Percentiles rank a stretch among this genome's conserved stretches.
phyloP scores from a whole-genome alignment of 2,329 filamentous ascomycete species.

The Colletotrichum destructivum region DNA sequence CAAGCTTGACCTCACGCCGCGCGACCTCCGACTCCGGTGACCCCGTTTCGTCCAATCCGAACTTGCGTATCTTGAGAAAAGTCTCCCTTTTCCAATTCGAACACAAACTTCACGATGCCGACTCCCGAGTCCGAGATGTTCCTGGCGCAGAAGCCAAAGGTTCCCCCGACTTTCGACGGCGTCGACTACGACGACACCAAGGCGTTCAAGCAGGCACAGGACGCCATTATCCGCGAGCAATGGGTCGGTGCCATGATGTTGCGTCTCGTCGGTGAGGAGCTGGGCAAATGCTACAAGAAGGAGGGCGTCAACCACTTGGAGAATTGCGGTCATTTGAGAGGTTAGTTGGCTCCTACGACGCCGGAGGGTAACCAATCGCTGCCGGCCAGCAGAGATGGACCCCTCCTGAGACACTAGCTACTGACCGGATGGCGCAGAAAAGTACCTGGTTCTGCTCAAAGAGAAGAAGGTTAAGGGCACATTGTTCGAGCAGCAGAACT shows the following conservation, averaged over 20 bases:
- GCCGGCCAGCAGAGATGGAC: constrained; percentile 4
- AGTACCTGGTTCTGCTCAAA: constrained; percentile 84
- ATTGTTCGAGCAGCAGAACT: constrained; percentile 85
- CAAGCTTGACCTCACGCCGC: constrained; percentile 34
- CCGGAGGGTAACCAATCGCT: background rate
- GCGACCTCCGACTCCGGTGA: constrained; percentile 22
- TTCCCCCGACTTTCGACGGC: constrained; percentile 86
- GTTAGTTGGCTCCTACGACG: constrained; percentile 65
- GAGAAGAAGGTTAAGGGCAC: constrained; percentile 84
- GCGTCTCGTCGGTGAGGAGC: constrained; percentile 83
- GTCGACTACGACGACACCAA: constrained; percentile 89
- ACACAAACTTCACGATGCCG: constrained; percentile 71
- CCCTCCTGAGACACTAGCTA: constrained; percentile 5
- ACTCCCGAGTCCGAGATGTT: constrained; percentile 87
- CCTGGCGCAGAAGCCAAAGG: constrained; percentile 86
- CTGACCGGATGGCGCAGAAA: constrained; percentile 66
- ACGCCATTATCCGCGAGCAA: constrained; percentile 86
- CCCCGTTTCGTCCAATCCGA: constrained; percentile 24
- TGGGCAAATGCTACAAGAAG: constrained; percentile 87
- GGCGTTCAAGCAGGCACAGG: constrained; percentile 85
- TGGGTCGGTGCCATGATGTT: constrained; percentile 95
- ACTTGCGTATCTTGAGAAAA: background rate
- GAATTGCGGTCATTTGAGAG: constrained; percentile 87
- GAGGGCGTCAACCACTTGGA: constrained; percentile 91
- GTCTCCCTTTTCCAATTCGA: background rate